Percentiles rank a stretch among this genome's conserved stretches.
Evolutionary conservation across 139 green algal species (phyloP).

Genomic region (Micractinium sp.): DNA sequence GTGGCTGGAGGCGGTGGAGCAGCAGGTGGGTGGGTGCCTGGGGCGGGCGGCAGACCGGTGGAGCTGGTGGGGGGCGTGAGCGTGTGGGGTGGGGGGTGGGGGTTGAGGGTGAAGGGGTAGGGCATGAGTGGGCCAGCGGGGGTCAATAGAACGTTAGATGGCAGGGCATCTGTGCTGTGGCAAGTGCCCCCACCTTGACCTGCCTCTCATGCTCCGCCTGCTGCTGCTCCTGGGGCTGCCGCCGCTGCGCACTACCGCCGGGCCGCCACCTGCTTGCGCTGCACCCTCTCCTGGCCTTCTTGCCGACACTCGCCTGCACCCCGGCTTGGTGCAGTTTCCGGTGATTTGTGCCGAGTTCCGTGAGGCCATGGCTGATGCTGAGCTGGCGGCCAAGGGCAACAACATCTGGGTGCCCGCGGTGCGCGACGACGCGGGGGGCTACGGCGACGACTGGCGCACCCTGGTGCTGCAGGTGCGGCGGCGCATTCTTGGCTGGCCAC

Average conservation of each 20-base stretch:
- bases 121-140: not conserved
- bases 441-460: constrained; percentile 63
- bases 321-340: not conserved
- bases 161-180: not conserved
- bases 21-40: not conserved
- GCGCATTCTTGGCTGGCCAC: too few relatives aligned
- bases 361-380: constrained; percentile 31
- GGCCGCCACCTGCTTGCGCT: not conserved
- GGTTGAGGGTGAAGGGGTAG: too few relatives aligned
- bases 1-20: constrained; percentile 41
- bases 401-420: constrained; percentile 53
- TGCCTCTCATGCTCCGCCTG: not conserved
- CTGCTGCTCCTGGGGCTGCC: not conserved
- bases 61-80: not conserved
- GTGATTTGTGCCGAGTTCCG: constrained; percentile 42
- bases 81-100: not conserved
- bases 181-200: not conserved
- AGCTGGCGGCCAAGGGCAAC: constrained; percentile 40
- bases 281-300: not conserved
- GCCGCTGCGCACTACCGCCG: not conserved
- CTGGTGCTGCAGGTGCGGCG: constrained; percentile 54
- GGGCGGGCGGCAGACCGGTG: not conserved
- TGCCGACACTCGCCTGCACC: not conserved
- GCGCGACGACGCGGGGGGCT: constrained; percentile 49
- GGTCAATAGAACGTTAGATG: not conserved